Evolutionary conservation across 345 rosid genomes (phyloP).

Genomic region (Trapa bicornis): DNA sequence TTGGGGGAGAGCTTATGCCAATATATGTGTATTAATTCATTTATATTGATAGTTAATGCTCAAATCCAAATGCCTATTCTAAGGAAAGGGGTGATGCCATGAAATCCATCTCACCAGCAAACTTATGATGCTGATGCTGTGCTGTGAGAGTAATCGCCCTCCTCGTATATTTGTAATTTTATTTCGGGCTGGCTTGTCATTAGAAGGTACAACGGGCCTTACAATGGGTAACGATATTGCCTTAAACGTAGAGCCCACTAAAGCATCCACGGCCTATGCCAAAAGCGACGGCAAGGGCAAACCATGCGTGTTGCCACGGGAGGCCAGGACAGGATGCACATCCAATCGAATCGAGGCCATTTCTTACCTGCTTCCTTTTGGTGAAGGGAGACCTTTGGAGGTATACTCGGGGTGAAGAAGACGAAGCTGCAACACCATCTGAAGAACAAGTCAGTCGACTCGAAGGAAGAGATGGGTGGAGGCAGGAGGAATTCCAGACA

Average conservation of each 20-base stretch:
- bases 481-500: conserved; percentile 7
- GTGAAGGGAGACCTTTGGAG: background rate
- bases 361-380: background rate
- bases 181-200: too few species aligned
- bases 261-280: conserved; percentile 2
- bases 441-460: background rate
- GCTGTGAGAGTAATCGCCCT: too few species aligned
- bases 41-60: too few species aligned
- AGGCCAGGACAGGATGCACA: background rate
- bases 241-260: background rate
- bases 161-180: too few species aligned
- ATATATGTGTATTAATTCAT: too few species aligned
- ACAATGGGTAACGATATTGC: too few species aligned
- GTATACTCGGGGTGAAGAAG: background rate
- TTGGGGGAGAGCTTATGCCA: too few species aligned
- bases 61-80: too few species aligned
- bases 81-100: too few species aligned
- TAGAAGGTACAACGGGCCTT: too few species aligned
- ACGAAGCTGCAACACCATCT: background rate
- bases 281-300: background rate
- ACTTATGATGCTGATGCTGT: too few species aligned
- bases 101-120: too few species aligned
- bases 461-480: conserved; percentile 5
- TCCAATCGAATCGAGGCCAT: background rate
- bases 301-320: background rate